Conservation (phyloP, 805 yeast species). For the Wickerhamomyces pijperi region DNA sequence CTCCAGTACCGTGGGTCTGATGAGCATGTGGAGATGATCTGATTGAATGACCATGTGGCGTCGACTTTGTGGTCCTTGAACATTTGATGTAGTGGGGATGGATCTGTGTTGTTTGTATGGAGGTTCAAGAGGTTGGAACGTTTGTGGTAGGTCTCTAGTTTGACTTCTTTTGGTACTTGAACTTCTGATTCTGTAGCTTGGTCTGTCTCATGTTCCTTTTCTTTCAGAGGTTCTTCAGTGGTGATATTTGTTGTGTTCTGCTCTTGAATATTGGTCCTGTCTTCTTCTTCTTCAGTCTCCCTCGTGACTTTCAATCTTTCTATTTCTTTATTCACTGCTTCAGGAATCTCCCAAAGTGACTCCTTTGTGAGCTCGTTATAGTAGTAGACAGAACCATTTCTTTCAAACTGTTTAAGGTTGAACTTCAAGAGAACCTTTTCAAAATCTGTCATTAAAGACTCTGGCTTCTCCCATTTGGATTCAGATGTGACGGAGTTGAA, state of each 20-base stretch:
- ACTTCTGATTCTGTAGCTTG: too few relatives aligned
- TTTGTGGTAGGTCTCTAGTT: constrained; percentile 2
- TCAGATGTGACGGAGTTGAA: constrained; percentile 53
- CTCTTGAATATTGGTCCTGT: too few relatives aligned
- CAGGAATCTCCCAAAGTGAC: constrained; percentile 78
- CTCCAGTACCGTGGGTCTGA: constrained; percentile 59
- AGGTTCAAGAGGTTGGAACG: not conserved
- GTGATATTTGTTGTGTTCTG: too few relatives aligned
- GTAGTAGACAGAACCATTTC: constrained; percentile 57
- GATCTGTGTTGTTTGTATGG: constrained; percentile 25
- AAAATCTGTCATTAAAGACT: constrained; percentile 28
- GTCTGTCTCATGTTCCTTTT: too few relatives aligned
- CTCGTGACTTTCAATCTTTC: constrained; percentile 3
- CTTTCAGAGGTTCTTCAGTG: too few relatives aligned
- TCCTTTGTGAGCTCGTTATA: constrained; percentile 52
- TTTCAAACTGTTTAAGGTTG: constrained; percentile 43
- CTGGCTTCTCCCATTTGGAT: constrained; percentile 79
- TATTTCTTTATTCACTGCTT: constrained; percentile 25
- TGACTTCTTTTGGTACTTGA: not conserved
- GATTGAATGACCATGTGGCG: constrained; percentile 64
- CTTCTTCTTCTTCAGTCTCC: constrained; percentile 1
- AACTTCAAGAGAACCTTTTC: constrained; percentile 38
- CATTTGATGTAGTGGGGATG: constrained; percentile 37
- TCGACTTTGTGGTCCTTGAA: constrained; percentile 48
- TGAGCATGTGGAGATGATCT: constrained; percentile 48